phyloP scores from a whole-genome alignment of 2,329 filamentous ascomycete genomes.

The Pseudopithomyces chartarum region DNA sequence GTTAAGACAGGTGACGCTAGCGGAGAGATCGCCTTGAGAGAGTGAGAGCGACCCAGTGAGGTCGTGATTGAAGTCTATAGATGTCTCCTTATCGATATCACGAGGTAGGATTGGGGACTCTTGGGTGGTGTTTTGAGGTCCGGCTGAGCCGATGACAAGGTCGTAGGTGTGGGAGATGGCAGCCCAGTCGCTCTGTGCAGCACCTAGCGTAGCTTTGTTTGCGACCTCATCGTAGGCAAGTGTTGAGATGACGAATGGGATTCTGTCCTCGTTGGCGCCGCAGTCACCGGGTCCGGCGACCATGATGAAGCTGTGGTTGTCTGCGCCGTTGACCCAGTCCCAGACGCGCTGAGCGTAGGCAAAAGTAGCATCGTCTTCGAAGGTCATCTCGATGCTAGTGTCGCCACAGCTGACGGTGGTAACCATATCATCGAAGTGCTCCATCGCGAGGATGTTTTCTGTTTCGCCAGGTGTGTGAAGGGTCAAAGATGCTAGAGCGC shows the following conservation, averaged over 20 bases:
- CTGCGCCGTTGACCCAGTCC: constrained; percentile 31
- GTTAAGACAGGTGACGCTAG: constrained; percentile 18
- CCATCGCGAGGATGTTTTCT: constrained; percentile 28
- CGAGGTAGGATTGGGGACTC: constrained; percentile 3
- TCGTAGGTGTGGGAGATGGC: constrained; percentile 24
- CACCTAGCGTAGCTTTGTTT: constrained; percentile 20
- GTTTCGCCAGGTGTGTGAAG: constrained; percentile 20
- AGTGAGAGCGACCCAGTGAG: constrained; percentile 20
- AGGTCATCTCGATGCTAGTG: constrained; percentile 19
- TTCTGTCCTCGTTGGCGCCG: constrained; percentile 17
- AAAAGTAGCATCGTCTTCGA: constrained; percentile 23
- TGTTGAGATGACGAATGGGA: constrained; percentile 17
- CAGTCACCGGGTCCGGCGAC: constrained; percentile 26
- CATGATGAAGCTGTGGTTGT: constrained; percentile 28
- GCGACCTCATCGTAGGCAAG: constrained; percentile 21
- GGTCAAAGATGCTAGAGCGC: constrained; percentile 21
- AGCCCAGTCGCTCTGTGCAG: constrained; percentile 14
- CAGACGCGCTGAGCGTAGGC: constrained; percentile 21
- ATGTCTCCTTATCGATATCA: constrained; percentile 19
- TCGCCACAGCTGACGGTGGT: constrained; percentile 16
- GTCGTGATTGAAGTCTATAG: constrained; percentile 24
- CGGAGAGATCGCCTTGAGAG: constrained; percentile 8
- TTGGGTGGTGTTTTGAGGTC: not conserved
- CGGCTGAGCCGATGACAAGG: constrained; percentile 21
- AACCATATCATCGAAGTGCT: constrained; percentile 25